phyloP scores from a whole-genome alignment of 2,329 filamentous ascomycete genomes.

The Penicillium sp. region DNA sequence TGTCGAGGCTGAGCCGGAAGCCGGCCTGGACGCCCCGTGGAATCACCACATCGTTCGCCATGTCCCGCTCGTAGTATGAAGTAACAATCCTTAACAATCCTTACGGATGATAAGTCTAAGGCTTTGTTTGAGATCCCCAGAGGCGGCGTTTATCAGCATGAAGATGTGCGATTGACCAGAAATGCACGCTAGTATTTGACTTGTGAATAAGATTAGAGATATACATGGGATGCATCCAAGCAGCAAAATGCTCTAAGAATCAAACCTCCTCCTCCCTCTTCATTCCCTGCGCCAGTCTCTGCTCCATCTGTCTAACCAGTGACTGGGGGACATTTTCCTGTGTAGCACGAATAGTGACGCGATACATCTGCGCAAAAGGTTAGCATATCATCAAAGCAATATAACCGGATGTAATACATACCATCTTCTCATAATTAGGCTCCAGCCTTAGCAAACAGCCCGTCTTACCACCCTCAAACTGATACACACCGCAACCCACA shows the following conservation, averaged over 20 bases:
- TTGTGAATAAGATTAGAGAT: slow-evolving; percentile 17
- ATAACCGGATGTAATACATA: slow-evolving; percentile 48
- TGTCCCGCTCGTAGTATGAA: too few species aligned
- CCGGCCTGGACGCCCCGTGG: too few species aligned
- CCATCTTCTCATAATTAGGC: slow-evolving; percentile 88
- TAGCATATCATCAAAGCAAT: slow-evolving; percentile 7
- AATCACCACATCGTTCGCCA: too few species aligned
- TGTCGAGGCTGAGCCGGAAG: too few species aligned
- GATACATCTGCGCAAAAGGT: slow-evolving; percentile 69
- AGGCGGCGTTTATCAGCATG: too few species aligned
- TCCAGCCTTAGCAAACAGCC: slow-evolving; percentile 90
- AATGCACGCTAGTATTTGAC: slow-evolving; percentile 20
- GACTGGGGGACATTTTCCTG: slow-evolving; percentile 82
- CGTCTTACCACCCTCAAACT: slow-evolving; percentile 77
- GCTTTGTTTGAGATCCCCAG: too few species aligned
- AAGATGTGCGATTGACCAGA: not conserved
- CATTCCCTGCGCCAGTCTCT: slow-evolving; percentile 61
- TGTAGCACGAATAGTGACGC: slow-evolving; percentile 87
- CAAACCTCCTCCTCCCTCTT: slow-evolving; percentile 15
- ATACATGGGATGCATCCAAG: slow-evolving; percentile 20
- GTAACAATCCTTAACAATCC: too few species aligned
- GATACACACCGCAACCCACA: slow-evolving; percentile 81
- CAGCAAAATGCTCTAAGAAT: slow-evolving; percentile 2
- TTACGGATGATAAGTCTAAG: too few species aligned
- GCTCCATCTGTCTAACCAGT: slow-evolving; percentile 81